Evolutionary conservation across 768 basidiomycete species (phyloP).

Genomic region (Suillus plorans): DNA sequence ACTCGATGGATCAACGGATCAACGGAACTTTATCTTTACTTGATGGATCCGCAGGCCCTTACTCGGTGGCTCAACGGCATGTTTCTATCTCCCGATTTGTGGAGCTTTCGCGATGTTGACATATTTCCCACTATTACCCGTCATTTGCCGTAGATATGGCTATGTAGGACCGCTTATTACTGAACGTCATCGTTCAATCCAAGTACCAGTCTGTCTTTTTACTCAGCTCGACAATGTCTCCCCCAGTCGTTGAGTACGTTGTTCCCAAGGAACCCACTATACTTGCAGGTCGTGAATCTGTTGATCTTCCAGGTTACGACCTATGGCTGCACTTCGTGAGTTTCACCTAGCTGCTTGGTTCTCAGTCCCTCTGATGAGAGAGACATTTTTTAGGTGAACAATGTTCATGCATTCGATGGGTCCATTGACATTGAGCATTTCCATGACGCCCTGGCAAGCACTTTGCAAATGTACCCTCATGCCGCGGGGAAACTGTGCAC

Average conservation of each 20-base stretch:
- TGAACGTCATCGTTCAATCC: neutral
- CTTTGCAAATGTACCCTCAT: constrained; percentile 25
- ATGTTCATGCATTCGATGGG: constrained; percentile 20
- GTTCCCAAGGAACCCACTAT: constrained; percentile 21
- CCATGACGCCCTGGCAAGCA: constrained; percentile 22
- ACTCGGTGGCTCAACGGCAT: no score
- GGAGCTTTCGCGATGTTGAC: no score
- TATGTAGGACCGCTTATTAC: no score
- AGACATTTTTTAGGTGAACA: constrained; percentile 13
- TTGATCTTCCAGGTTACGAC: constrained; percentile 25
- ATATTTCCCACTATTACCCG: no score
- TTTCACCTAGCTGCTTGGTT: neutral
- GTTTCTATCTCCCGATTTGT: no score
- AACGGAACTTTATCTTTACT: no score
- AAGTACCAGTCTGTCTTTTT: neutral
- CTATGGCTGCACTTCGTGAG: constrained; percentile 20
- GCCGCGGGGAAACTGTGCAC: constrained; percentile 22
- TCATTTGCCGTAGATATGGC: no score
- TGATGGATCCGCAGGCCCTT: no score
- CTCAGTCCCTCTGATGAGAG: constrained; percentile 4
- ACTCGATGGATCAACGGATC: no score
- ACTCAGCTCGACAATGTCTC: constrained; percentile 11
- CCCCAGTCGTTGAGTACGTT: constrained; percentile 10
- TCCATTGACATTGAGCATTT: constrained; percentile 17
- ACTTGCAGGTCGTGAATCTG: constrained; percentile 8